A percentile compares a stretch with the other conserved stretches of the same genome.
These are phyloP conservation scores for Syzygium syzygioides DNA, from an alignment of 441 rosid species.

Conservation along the genomic window DNA sequence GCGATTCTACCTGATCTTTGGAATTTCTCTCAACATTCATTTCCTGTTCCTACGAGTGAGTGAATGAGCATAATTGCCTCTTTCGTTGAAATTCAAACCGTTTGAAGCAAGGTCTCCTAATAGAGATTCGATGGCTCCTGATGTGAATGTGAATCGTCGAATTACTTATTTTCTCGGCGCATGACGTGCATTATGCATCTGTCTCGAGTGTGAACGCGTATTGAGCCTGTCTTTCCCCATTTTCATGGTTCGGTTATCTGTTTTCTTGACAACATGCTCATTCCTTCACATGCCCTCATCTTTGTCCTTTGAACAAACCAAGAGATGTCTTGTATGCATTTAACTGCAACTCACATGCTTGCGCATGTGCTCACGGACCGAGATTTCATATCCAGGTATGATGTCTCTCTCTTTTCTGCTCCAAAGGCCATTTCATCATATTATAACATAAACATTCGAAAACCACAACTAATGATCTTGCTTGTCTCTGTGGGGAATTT, in stretches of 20 bases:
- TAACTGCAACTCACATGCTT: neutral
- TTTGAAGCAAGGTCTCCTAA: neutral
- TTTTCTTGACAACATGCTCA: neutral
- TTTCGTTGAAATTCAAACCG: neutral
- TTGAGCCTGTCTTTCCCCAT: neutral
- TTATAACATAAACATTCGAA: neutral
- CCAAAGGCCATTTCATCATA: neutral
- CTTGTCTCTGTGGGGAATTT: neutral
- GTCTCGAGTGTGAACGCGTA: neutral
- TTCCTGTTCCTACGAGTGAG: neutral
- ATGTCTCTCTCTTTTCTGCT: neutral
- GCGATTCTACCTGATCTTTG: neutral
- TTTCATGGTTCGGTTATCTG: neutral
- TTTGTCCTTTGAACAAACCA: neutral
- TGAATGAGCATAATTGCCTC: neutral
- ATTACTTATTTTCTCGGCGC: neutral
- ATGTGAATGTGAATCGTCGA: neutral
- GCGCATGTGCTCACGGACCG: neutral
- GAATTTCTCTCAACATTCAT: neutral
- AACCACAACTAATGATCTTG: neutral
- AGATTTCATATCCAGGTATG: neutral
- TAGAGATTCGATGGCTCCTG: neutral
- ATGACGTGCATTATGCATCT: neutral
- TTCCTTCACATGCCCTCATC: neutral
- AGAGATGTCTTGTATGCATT: neutral